Evolutionary conservation across 2,329 filamentous ascomycete species (phyloP).

Genomic region (Fusarium cyanostomum): DNA sequence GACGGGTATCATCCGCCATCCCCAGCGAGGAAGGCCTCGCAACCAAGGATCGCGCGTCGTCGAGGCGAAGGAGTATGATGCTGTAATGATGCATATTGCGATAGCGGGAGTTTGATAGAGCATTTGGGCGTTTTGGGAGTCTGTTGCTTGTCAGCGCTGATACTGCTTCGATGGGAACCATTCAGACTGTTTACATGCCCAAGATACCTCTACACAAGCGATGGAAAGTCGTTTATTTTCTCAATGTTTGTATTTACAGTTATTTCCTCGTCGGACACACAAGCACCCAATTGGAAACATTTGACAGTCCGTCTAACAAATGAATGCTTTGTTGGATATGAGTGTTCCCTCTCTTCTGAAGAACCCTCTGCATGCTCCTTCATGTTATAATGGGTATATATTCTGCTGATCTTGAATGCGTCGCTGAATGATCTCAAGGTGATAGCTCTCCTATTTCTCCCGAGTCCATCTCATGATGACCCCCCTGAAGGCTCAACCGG

Average conservation of each 20-base stretch:
- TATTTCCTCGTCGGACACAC: constrained; percentile 28
- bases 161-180: constrained; percentile 42
- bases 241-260: constrained; percentile 47
- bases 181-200: constrained; percentile 44
- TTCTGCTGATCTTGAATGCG: constrained; percentile 35
- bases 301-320: constrained; percentile 26
- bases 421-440: constrained; percentile 28
- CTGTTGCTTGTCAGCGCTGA: constrained; percentile 35
- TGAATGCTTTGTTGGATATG: constrained; percentile 36
- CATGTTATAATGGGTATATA: constrained; percentile 42
- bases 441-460: constrained; percentile 12
- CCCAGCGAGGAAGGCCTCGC: constrained; percentile 49
- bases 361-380: constrained; percentile 14
- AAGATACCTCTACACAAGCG: constrained; percentile 50
- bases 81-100: constrained; percentile 53
- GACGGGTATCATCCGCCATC: constrained; percentile 53
- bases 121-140: constrained; percentile 42
- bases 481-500: constrained; percentile 68
- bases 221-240: constrained; percentile 41
- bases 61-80: constrained; percentile 68
- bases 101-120: constrained; percentile 36
- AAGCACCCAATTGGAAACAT: constrained; percentile 34
- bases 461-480: constrained; percentile 50
- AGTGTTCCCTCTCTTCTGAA: constrained; percentile 25
- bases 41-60: constrained; percentile 45